phyloP scores from a whole-genome alignment of 179 eudicot genomes.

The Monotropa hypopitys region DNA sequence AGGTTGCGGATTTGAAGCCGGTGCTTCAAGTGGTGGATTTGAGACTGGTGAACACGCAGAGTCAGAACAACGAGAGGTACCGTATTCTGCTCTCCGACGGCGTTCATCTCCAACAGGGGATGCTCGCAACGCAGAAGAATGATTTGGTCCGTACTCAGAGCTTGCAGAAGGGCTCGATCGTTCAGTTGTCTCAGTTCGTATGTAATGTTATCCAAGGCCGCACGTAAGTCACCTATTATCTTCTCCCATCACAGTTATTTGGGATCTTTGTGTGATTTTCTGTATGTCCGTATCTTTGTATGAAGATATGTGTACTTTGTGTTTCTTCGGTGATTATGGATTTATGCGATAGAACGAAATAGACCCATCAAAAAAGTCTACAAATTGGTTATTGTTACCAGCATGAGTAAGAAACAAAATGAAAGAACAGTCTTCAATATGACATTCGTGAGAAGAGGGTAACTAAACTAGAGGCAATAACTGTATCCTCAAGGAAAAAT shows the following conservation, averaged over 20 bases:
- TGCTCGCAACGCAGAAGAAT: slow-evolving; percentile 73
- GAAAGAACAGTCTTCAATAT: too few relatives aligned
- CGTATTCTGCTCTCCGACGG: slow-evolving; percentile 68
- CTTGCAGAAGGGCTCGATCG: slow-evolving; percentile 52
- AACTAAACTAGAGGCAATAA: too few relatives aligned
- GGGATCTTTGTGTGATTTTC: too few relatives aligned
- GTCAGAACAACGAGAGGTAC: slow-evolving; percentile 32
- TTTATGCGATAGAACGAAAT: neutral
- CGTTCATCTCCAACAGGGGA: slow-evolving; percentile 46
- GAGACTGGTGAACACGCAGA: slow-evolving; percentile 34
- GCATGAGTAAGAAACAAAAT: neutral
- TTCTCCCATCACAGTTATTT: neutral
- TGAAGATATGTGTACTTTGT: neutral
- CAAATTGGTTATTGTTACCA: neutral
- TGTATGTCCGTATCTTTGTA: neutral
- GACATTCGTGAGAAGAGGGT: too few relatives aligned
- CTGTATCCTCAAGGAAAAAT: too few relatives aligned
- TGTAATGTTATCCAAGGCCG: slow-evolving; percentile 40
- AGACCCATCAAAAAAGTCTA: neutral
- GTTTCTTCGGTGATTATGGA: neutral
- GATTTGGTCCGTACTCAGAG: slow-evolving; percentile 29
- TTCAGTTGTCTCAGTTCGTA: slow-evolving; percentile 34
- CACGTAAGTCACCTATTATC: slow-evolving; percentile 20
- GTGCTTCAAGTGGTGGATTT: slow-evolving; percentile 49
- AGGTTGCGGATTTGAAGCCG: slow-evolving; percentile 25